A percentile compares a stretch with the other conserved stretches of the same genome.
phyloP scores from a whole-genome alignment of 306 rosid species.

The Albizia julibrissin region DNA sequence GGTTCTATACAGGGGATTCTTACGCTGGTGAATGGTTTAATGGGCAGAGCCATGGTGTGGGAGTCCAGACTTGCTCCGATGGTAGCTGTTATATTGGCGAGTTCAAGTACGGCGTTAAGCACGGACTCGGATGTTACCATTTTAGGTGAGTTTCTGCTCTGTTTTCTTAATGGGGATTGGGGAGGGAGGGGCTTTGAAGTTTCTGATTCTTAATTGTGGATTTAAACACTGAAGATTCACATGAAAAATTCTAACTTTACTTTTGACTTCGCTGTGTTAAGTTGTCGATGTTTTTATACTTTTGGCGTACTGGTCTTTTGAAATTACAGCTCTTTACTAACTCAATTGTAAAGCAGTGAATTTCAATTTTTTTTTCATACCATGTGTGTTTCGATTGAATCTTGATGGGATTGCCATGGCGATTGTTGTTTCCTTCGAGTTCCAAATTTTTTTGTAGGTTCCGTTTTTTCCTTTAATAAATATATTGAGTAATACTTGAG shows the following conservation, averaged over 20 bases:
- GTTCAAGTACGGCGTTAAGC: conserved; percentile 88
- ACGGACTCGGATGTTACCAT: conserved; percentile 93
- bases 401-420: neutral
- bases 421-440: neutral
- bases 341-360: conserved; percentile 10
- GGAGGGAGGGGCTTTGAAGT: neutral
- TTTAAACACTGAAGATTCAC: neutral
- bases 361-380: neutral
- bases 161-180: neutral
- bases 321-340: neutral
- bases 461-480: neutral
- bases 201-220: neutral
- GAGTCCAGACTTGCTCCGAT: conserved; percentile 91
- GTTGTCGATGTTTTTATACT: neutral
- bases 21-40: conserved; percentile 91
- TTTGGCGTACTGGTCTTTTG: neutral
- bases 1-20: conserved; percentile 87
- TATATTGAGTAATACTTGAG: neutral
- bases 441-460: neutral
- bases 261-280: neutral
- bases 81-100: conserved; percentile 84
- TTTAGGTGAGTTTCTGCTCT: conserved; percentile 60
- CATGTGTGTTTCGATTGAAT: neutral
- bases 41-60: conserved; percentile 96
- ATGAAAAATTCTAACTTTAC: neutral